Evolutionary conservation across 352 stramenopile genomes (phyloP).

Genomic region (Phytopythium kandeliae): DNA sequence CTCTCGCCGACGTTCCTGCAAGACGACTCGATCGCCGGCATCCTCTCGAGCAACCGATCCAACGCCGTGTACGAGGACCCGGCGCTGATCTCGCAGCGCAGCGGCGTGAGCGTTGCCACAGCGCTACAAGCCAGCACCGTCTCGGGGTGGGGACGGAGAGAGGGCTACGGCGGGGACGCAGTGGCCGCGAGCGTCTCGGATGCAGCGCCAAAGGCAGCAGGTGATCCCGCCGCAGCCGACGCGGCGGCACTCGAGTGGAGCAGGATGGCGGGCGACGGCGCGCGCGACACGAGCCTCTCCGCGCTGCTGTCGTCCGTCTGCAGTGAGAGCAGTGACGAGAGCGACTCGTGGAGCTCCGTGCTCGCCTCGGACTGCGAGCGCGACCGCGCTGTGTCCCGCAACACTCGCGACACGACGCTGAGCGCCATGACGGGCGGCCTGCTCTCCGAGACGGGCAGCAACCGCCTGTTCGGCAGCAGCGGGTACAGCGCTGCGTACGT

Average conservation of each 20-base stretch:
- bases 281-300: conserved; percentile 21
- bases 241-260: conserved; percentile 9
- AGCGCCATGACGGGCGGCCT: conserved; percentile 44
- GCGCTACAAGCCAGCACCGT: conserved; percentile 4
- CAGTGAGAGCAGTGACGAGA: conserved; percentile 33
- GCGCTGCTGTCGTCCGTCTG: conserved; percentile 40
- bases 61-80: conserved; percentile 7
- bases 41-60: conserved; percentile 15
- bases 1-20: conserved; percentile 56
- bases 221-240: neutral
- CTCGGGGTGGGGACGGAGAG: conserved; percentile 1
- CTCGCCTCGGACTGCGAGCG: conserved; percentile 54
- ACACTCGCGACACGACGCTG: conserved; percentile 67
- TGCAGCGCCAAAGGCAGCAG: neutral
- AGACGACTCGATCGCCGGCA: conserved; percentile 25
- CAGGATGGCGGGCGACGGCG: conserved; percentile 9
- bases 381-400: conserved; percentile 28
- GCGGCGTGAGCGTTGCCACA: conserved; percentile 12
- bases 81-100: conserved; percentile 8
- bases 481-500: conserved; percentile 1
- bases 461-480: conserved; percentile 6
- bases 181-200: conserved; percentile 10
- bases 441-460: conserved; percentile 33
- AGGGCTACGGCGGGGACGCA: conserved; percentile 3
- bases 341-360: conserved; percentile 72